A percentile compares a stretch with the other conserved stretches of the same genome.
These are phyloP conservation scores for Paracamarosporium sp. DNA, from an alignment of 2,329 filamentous ascomycete genomes.

Conservation along the genomic window DNA sequence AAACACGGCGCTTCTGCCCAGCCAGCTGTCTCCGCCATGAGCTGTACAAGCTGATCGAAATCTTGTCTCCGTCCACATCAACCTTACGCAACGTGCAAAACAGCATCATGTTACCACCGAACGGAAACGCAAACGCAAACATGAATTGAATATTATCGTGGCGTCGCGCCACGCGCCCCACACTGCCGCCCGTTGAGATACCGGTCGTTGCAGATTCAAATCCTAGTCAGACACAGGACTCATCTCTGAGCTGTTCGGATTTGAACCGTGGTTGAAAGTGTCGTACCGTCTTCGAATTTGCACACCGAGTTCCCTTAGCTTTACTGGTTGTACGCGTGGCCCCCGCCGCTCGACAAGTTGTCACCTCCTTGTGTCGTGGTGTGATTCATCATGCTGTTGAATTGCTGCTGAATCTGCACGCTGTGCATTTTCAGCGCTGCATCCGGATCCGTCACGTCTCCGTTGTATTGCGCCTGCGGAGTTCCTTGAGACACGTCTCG, in stretches of 20 bases:
- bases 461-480: not conserved
- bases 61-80: too few species aligned
- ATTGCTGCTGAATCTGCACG: slow-evolving; percentile 26
- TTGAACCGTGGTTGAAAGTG: not conserved
- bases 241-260: not conserved
- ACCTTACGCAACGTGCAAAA: not conserved
- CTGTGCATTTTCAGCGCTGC: slow-evolving; percentile 22
- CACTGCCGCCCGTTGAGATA: not conserved
- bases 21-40: too few species aligned
- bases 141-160: not conserved
- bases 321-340: slow-evolving; percentile 11
- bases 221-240: not conserved
- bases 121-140: not conserved
- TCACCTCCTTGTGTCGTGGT: slow-evolving; percentile 17
- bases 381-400: slow-evolving; percentile 21
- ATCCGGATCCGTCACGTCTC: slow-evolving; percentile 18
- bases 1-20: too few species aligned
- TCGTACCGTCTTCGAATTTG: not conserved
- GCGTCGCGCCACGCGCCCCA: slow-evolving; percentile 1
- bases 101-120: not conserved
- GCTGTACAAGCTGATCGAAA: too few species aligned
- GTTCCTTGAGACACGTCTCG: not conserved
- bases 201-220: not conserved
- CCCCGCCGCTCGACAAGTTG: slow-evolving; percentile 15
- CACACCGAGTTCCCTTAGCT: slow-evolving; percentile 18